These are phyloP conservation scores for Candida orba DNA, from an alignment of 805 yeast genomes.

Conservation along the genomic window DNA sequence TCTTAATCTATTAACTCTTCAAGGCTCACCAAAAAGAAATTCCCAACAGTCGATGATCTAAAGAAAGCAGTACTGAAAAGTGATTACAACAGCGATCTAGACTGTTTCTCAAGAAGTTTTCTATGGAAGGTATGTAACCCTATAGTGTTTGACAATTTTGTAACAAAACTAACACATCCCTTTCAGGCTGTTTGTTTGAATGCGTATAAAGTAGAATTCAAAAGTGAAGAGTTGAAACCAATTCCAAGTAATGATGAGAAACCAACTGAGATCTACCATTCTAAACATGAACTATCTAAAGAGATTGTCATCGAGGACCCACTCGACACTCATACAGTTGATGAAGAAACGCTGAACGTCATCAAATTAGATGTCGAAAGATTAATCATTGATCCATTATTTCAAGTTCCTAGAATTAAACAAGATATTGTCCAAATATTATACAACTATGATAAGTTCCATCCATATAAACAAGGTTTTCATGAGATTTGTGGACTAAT, in stretches of 20 bases:
- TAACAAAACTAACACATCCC: not conserved
- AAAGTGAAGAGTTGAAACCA: conserved; percentile 14
- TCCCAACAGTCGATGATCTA: conserved; percentile 15
- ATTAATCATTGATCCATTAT: conserved; percentile 21
- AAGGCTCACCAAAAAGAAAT: conserved; percentile 13
- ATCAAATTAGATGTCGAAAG: conserved; percentile 22
- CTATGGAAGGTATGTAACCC: conserved; percentile 13
- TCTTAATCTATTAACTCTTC: not conserved
- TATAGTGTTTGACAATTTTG: too few relatives aligned
- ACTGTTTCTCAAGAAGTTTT: conserved; percentile 17
- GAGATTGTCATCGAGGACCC: conserved; percentile 7
- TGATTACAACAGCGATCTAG: conserved; percentile 12
- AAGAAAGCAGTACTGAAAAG: conserved; percentile 19
- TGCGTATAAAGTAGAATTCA: conserved; percentile 14
- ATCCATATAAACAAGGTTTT: conserved; percentile 40
- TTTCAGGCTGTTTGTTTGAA: conserved; percentile 15
- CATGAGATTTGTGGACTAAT: conserved; percentile 46
- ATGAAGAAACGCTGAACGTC: conserved; percentile 15
- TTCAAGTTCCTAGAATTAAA: conserved; percentile 9
- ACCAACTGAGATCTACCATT: conserved; percentile 1
- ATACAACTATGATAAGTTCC: conserved; percentile 20
- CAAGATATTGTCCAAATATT: conserved; percentile 19
- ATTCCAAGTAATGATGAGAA: conserved; percentile 4
- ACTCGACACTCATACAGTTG: conserved; percentile 2
- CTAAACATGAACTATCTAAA: conserved; percentile 3